Conservation (phyloP, 2,329 filamentous ascomycete genomes). For the Epichloe amarillans region DNA sequence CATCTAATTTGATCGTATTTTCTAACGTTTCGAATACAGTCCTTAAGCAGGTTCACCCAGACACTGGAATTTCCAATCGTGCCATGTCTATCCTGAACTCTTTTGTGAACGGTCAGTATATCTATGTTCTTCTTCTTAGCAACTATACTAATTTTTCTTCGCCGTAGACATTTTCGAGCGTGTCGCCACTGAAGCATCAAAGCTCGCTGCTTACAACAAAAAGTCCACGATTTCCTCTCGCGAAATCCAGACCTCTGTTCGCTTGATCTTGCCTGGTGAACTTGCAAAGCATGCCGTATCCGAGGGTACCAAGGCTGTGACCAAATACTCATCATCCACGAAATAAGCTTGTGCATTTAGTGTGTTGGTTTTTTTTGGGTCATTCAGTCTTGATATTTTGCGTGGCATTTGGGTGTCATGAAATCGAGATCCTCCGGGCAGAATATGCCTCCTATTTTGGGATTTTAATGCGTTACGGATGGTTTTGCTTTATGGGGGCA, state of each 20-base stretch:
- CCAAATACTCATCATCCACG: slow-evolving; percentile 99
- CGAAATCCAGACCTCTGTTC: slow-evolving; percentile 98
- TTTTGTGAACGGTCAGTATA: slow-evolving; percentile 80
- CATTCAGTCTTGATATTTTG: slow-evolving; percentile 37
- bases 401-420: slow-evolving; percentile 47
- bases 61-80: slow-evolving; percentile 99
- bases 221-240: slow-evolving; percentile 99
- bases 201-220: slow-evolving; percentile 99
- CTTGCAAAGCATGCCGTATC: slow-evolving; percentile 99
- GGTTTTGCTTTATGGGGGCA: slow-evolving; percentile 52
- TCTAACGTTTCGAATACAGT: slow-evolving; percentile 40
- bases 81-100: slow-evolving; percentile 99
- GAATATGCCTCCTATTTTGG: slow-evolving; percentile 23
- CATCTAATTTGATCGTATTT: neutral
- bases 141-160: too few species aligned
- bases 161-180: slow-evolving; percentile 90
- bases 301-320: slow-evolving; percentile 98
- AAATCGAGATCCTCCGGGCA: slow-evolving; percentile 34
- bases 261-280: slow-evolving; percentile 95
- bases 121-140: neutral
- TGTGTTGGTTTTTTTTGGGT: slow-evolving; percentile 32
- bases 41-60: slow-evolving; percentile 98
- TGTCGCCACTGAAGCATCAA: slow-evolving; percentile 94
- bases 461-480: slow-evolving; percentile 65
- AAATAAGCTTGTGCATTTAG: slow-evolving; percentile 59